Evolutionary conservation across 2,329 filamentous ascomycete genomes (phyloP).

Genomic region (Fusarium secorum): DNA sequence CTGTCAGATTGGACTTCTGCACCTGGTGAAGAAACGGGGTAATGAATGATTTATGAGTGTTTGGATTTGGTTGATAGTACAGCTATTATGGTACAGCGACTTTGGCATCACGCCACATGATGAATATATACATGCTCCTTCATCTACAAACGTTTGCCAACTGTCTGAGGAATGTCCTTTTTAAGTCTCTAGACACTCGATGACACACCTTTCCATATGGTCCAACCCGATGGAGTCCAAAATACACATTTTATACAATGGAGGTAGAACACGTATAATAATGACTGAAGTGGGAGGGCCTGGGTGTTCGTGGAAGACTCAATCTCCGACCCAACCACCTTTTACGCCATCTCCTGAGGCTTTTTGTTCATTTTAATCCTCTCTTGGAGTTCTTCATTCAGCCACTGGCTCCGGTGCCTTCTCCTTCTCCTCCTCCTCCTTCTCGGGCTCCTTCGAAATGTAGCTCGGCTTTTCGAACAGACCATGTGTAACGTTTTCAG

Average conservation of each 20-base stretch:
- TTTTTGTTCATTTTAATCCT: not conserved
- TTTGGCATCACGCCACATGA: conserved; percentile 36
- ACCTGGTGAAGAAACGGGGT: conserved; percentile 6
- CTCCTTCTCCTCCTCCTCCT: conserved; percentile 4
- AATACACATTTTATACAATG: conserved; percentile 14
- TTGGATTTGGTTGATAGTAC: conserved; percentile 42
- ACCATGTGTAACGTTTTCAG: conserved; percentile 61
- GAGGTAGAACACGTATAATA: not conserved
- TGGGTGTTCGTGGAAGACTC: not conserved
- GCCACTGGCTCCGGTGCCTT: conserved; percentile 8
- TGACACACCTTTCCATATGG: not conserved
- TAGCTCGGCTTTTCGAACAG: conserved; percentile 46
- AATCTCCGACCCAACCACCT: not conserved
- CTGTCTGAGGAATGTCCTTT: conserved; percentile 2
- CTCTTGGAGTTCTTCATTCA: not conserved
- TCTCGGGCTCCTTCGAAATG: conserved; percentile 21
- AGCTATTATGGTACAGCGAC: conserved; percentile 43
- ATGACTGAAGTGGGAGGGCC: not conserved
- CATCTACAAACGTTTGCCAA: conserved; percentile 19
- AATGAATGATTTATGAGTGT: conserved; percentile 29
- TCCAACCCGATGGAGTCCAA: not conserved
- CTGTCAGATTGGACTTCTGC: conserved; percentile 24
- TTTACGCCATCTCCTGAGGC: not conserved
- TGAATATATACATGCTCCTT: conserved; percentile 30
- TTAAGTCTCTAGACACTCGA: not conserved